phyloP scores from a whole-genome alignment of 176 grass and related monocot species.

The Lolium rigidum region DNA sequence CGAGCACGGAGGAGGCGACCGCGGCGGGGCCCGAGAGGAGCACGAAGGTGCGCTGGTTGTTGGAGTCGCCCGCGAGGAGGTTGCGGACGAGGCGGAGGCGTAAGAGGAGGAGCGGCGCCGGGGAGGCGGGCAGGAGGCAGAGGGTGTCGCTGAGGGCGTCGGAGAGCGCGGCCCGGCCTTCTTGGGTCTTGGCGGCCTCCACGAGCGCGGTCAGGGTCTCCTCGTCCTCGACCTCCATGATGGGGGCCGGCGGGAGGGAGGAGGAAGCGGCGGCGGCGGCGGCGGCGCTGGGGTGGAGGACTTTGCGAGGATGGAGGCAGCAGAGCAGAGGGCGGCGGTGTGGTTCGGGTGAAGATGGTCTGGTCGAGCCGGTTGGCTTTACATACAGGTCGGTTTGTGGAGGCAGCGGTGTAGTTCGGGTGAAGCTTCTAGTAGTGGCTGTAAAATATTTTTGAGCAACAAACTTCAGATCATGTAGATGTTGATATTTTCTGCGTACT shows the following conservation, averaged over 20 bases:
- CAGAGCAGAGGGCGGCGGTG: too few relatives aligned
- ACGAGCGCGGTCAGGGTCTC: slow-evolving; percentile 56
- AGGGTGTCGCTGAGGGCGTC: slow-evolving; percentile 44
- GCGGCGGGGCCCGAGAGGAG: slow-evolving; percentile 43
- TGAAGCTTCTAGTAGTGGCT: too few relatives aligned
- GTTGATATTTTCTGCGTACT: too few relatives aligned
- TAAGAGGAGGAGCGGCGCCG: slow-evolving; percentile 42
- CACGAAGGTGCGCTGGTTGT: slow-evolving; percentile 75
- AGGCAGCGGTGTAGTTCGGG: too few relatives aligned
- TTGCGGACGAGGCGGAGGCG: slow-evolving; percentile 84
- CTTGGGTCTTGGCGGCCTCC: slow-evolving; percentile 53
- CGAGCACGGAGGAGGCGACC: slow-evolving; percentile 46
- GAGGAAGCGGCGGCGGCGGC: neutral
- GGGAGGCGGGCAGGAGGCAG: slow-evolving; percentile 27
- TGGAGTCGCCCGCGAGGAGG: slow-evolving; percentile 72
- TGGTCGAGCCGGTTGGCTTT: too few relatives aligned
- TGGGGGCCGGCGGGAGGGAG: neutral
- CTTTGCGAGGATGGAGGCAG: too few relatives aligned
- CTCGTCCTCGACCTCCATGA: slow-evolving; percentile 39
- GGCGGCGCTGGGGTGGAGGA: too few relatives aligned
- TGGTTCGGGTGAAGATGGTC: too few relatives aligned
- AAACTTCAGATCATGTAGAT: too few relatives aligned
- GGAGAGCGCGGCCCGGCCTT: slow-evolving; percentile 59
- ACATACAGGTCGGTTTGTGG: too few relatives aligned
- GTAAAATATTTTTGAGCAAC: too few relatives aligned